These are phyloP conservation scores for Ustilago crameri DNA, from an alignment of 1,284 basidiomycete genomes.

Conservation along the genomic window DNA sequence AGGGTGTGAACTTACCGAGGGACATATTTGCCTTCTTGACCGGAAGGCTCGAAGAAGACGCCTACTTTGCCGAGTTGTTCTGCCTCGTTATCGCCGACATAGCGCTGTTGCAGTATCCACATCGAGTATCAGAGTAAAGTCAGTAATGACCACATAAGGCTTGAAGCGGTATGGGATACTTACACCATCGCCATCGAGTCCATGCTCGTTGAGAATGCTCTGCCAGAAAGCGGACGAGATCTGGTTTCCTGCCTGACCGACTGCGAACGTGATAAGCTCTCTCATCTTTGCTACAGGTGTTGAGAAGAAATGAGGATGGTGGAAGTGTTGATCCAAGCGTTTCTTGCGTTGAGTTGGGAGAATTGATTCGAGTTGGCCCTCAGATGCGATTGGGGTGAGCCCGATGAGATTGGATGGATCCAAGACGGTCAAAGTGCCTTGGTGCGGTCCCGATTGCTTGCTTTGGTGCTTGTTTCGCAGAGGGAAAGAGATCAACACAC, in stretches of 20 bases:
- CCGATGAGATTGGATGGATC: background rate
- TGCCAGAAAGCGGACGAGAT: slow-evolving; percentile 67
- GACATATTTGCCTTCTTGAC: slow-evolving; percentile 64
- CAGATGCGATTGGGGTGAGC: background rate
- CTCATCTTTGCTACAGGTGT: slow-evolving; percentile 24
- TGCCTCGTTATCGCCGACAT: slow-evolving; percentile 60
- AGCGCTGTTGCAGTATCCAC: slow-evolving; percentile 16
- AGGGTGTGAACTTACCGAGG: slow-evolving; percentile 46
- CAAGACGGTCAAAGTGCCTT: background rate
- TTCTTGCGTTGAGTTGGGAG: background rate
- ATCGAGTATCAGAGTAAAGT: background rate
- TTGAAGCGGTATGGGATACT: slow-evolving; percentile 31
- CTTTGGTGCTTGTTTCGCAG: background rate
- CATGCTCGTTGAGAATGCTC: slow-evolving; percentile 66
- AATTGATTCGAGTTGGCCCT: too few species aligned
- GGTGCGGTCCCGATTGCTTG: background rate
- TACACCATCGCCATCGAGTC: slow-evolving; percentile 61
- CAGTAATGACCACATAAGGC: background rate
- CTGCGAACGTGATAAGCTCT: slow-evolving; percentile 56
- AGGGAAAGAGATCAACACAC: slow-evolving; percentile 13
- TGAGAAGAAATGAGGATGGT: background rate
- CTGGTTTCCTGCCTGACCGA: slow-evolving; percentile 77
- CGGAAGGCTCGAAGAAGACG: slow-evolving; percentile 67
- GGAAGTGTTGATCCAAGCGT: slow-evolving; percentile 33
- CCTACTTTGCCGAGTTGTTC: slow-evolving; percentile 59